A percentile compares a stretch with the other conserved stretches of the same genome.
phyloP scores from a whole-genome alignment of 2,329 filamentous ascomycete genomes.

The Ceratocystis ficicola region DNA sequence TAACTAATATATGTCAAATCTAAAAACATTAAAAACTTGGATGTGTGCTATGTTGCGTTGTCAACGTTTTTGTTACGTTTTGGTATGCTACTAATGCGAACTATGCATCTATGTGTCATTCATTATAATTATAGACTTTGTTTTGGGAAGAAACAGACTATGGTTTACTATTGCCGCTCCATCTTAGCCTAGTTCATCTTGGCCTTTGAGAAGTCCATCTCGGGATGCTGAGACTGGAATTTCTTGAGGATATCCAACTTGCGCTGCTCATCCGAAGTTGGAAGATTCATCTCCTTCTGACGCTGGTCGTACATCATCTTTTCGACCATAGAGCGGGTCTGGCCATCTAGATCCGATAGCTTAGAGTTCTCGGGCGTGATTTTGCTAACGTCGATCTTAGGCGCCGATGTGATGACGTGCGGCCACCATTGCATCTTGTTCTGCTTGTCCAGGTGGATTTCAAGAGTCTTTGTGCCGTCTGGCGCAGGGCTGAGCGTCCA shows the following conservation, averaged over 20 bases:
- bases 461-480: conserved; percentile 55
- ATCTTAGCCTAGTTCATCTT: conserved; percentile 39
- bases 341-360: conserved; percentile 82
- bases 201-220: conserved; percentile 61
- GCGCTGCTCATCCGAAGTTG: conserved; percentile 87
- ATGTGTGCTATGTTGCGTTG: no score
- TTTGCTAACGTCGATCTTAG: conserved; percentile 88
- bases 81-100: no score
- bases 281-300: conserved; percentile 85
- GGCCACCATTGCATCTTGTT: conserved; percentile 99
- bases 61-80: no score
- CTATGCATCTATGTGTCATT: no score
- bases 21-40: no score
- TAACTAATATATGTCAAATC: no score
- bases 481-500: conserved; percentile 74
- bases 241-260: conserved; percentile 87
- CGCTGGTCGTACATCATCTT: conserved; percentile 99
- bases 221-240: conserved; percentile 70
- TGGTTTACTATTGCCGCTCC: neutral
- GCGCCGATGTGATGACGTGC: conserved; percentile 74
- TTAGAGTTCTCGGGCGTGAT: conserved; percentile 89
- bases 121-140: neutral
- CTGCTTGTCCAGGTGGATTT: conserved; percentile 83
- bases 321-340: conserved; percentile 94
- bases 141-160: neutral